These are phyloP conservation scores for Hanseniaspora lachancei DNA, from an alignment of 805 yeast species.

Conservation along the genomic window DNA sequence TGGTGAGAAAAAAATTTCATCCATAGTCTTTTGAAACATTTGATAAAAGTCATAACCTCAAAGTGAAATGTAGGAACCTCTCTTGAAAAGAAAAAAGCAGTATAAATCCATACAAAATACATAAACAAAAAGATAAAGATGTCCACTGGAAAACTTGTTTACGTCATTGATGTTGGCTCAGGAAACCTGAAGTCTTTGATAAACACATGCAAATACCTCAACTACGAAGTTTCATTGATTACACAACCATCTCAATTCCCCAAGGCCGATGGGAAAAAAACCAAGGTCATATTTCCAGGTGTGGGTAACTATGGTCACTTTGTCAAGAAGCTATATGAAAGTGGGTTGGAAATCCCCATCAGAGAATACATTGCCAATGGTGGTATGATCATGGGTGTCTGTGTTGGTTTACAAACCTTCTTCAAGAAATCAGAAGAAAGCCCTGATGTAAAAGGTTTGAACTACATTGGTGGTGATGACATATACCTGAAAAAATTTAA, in stretches of 20 bases:
- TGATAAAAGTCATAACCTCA: too few species aligned
- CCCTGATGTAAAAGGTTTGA: conserved; percentile 48
- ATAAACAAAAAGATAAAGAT: too few species aligned
- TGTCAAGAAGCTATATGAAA: conserved; percentile 50
- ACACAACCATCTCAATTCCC: conserved; percentile 43
- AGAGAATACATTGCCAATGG: conserved; percentile 59
- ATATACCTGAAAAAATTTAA: conserved; percentile 45
- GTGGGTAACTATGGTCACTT: conserved; percentile 97
- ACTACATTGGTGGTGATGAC: conserved; percentile 37
- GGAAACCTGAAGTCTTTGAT: conserved; percentile 84
- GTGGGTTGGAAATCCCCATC: conserved; percentile 56
- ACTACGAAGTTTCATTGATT: conserved; percentile 54
- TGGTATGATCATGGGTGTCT: conserved; percentile 85
- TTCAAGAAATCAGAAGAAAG: conserved; percentile 67
- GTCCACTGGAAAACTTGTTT: conserved; percentile 20
- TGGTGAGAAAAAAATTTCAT: too few species aligned
- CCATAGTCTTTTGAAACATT: too few species aligned
- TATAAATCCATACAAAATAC: neutral
- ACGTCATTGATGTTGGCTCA: conserved; percentile 83
- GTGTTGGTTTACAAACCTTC: conserved; percentile 88
- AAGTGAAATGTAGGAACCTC: too few species aligned
- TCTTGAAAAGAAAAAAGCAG: too few species aligned
- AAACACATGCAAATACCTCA: conserved; percentile 72
- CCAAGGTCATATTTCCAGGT: conserved; percentile 71
- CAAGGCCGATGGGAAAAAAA: conserved; percentile 32